Base-by-base conservation (phyloP, 2,329 filamentous ascomycete species). In the Passalora sequoiae region DNA sequence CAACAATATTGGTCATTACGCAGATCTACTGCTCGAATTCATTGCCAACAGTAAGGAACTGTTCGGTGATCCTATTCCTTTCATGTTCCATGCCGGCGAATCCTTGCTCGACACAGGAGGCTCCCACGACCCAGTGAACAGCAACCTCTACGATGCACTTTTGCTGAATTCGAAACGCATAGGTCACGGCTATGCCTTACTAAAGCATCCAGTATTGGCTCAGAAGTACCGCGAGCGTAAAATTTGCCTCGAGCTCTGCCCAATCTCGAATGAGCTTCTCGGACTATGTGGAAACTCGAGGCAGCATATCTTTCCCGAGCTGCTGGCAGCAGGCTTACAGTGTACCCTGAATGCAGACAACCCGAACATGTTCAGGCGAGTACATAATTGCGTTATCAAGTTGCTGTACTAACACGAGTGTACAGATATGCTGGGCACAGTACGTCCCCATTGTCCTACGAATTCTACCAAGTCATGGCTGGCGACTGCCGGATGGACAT, bases 341-440 rank as follows among this genome's bases (percentile, higher is more conserved):
- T 89, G 84, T 65, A 84, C 83, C 0, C 69, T 88, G 29, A 87
- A 80, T 57, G 84, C 81, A 16, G 84, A 89, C 56, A 88, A 89
- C 50, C 83, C 83, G 5, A 83, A 83, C 0, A 68, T 87, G 0
- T 88, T 87, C 60, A 73, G 74, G 81, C 84, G 60, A 40, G 33
- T 37, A n/a, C 27, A 19, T 21, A 15, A 6, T 19, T 13, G 3
- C 8, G 6, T 19, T 8, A 19, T 10, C 10, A 10, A 33, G 30
- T n/a, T n/a, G 6, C 15, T 9, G 15, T 2, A 3, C 15, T 7
- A 13, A 3, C 9, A n/a, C 17, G 21, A 8, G 15, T 24, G 9
- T 22, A 24, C n/a, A 36, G 33, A 16, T 39, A 32, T 20, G 33
- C 33, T 10, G 33, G 33, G n/a, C 33, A 24, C 19, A 36, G 33